Conservation (phyloP, 2,329 filamentous ascomycete species). For the Malbranchea cinnamomea region DNA sequence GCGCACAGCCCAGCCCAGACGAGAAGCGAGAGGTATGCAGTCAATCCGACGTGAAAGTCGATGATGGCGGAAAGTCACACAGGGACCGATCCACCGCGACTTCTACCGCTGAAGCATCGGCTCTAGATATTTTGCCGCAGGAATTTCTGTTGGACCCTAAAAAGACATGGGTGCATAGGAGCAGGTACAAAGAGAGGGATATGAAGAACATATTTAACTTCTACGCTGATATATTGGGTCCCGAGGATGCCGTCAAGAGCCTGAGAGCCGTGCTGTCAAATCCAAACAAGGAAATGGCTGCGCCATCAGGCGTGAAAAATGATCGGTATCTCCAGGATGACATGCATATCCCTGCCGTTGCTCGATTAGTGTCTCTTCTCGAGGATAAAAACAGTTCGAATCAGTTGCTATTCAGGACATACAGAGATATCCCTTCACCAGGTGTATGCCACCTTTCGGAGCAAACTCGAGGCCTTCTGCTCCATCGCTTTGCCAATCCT, state of each 20-base stretch:
- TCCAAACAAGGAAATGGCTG: slow-evolving; percentile 8
- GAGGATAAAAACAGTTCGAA: slow-evolving; percentile 30
- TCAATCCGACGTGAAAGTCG: too few species aligned
- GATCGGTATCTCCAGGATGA: slow-evolving; percentile 9
- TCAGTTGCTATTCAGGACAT: slow-evolving; percentile 37
- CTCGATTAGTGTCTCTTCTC: slow-evolving; percentile 28
- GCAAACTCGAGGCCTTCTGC: slow-evolving; percentile 44
- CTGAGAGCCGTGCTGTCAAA: slow-evolving; percentile 11
- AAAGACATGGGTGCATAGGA: slow-evolving; percentile 1
- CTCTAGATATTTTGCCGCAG: too few species aligned
- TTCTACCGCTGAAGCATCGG: too few species aligned
- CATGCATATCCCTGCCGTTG: slow-evolving; percentile 22
- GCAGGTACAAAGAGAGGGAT: slow-evolving; percentile 2
- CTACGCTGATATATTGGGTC: slow-evolving; percentile 9
- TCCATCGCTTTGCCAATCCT: slow-evolving; percentile 51
- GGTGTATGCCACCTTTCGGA: slow-evolving; percentile 37
- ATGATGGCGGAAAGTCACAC: too few species aligned
- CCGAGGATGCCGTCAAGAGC: slow-evolving; percentile 8
- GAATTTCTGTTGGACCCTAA: too few species aligned
- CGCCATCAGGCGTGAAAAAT: slow-evolving; percentile 2
- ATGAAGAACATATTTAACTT: slow-evolving; percentile 7
- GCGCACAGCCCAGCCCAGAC: too few species aligned
- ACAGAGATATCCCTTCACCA: slow-evolving; percentile 37
- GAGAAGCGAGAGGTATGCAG: too few species aligned
- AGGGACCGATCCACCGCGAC: too few species aligned